Conservation (phyloP, 805 yeast species). For the Nadsonia fulvescens region DNA sequence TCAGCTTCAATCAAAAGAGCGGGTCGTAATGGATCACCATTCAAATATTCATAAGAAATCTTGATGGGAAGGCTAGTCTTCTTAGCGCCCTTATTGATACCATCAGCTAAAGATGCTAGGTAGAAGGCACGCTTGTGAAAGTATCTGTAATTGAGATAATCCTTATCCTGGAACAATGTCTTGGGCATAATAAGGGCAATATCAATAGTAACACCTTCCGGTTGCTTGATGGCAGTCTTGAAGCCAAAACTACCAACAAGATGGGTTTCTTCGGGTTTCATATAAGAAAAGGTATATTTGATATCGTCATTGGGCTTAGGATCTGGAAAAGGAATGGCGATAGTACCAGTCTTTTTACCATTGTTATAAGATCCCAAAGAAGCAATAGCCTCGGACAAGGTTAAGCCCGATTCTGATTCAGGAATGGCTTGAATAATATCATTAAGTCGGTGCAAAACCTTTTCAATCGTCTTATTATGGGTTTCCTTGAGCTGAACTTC, state of each 20-base stretch:
- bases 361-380: too few relatives aligned
- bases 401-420: conserved; percentile 26
- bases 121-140: conserved; percentile 81
- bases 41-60: conserved; percentile 50
- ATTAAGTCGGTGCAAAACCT: conserved; percentile 55
- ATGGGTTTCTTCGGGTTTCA: conserved; percentile 54
- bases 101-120: conserved; percentile 57
- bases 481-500: conserved; percentile 64
- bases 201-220: conserved; percentile 55
- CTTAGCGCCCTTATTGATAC: conserved; percentile 31
- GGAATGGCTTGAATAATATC: conserved; percentile 51
- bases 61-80: too few relatives aligned
- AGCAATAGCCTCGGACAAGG: conserved; percentile 40
- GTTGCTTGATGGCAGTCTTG: conserved; percentile 56
- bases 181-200: conserved; percentile 70
- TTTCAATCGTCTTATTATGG: conserved; percentile 48
- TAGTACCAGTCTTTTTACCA: conserved; percentile 26
- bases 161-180: conserved; percentile 57
- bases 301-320: conserved; percentile 55
- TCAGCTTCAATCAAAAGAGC: conserved; percentile 36
- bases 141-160: conserved; percentile 77
- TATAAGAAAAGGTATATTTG: conserved; percentile 53
- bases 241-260: conserved; percentile 82
- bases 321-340: conserved; percentile 72
- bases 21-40: conserved; percentile 67